These are phyloP conservation scores for Colletotrichum eleusines DNA, from an alignment of 2,329 filamentous ascomycete species.

Conservation along the genomic window DNA sequence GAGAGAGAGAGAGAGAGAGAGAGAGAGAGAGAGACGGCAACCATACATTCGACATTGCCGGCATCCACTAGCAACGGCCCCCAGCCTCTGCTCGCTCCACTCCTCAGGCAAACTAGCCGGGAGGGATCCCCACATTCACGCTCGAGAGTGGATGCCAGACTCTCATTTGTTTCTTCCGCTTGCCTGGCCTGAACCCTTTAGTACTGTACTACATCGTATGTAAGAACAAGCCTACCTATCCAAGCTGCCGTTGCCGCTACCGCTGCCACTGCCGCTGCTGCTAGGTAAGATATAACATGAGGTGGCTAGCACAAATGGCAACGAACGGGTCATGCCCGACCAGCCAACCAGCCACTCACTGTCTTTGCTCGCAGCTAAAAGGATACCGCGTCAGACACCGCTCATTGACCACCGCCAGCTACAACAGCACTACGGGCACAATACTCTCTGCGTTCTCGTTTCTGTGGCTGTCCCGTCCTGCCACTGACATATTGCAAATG, in stretches of 20 bases:
- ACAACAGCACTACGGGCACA: conserved; percentile 23
- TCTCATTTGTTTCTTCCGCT: conserved; percentile 17
- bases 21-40: too few species aligned
- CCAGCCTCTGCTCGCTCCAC: conserved; percentile 25
- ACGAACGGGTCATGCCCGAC: conserved; percentile 8
- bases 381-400: conserved; percentile 8
- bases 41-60: background rate
- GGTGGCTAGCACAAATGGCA: background rate
- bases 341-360: conserved; percentile 5
- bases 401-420: conserved; percentile 21
- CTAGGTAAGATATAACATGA: too few species aligned
- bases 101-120: conserved; percentile 26
- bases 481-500: conserved; percentile 4
- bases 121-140: conserved; percentile 3
- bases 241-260: background rate
- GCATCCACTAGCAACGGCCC: conserved; percentile 6
- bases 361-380: conserved; percentile 11
- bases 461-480: conserved; percentile 12
- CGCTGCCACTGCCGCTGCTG: background rate
- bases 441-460: conserved; percentile 14
- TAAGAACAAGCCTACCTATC: background rate
- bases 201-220: too few species aligned
- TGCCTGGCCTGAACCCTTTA: conserved; percentile 33
- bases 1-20: too few species aligned
- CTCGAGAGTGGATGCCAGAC: conserved; percentile 9